Base-by-base conservation (phyloP, 371 early-diverging fungal species). In the Apophysomyces variabilis region DNA sequence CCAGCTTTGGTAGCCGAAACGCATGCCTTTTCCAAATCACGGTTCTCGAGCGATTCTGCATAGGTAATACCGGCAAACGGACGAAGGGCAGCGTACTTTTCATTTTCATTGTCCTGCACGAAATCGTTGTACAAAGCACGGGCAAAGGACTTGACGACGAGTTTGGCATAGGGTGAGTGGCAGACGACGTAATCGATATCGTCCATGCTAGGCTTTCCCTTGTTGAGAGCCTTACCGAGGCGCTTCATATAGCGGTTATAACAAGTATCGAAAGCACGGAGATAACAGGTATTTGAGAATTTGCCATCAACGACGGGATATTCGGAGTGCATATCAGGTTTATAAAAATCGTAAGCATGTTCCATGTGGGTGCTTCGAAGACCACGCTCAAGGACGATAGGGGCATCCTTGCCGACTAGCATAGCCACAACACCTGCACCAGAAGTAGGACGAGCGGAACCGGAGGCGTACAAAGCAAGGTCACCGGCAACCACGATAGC, bases 281-380 rank as follows among this genome's bases (percentile, higher is more conserved):
- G 82, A 80, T 98, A 99, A 83, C 96, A 96, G 11, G 85, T 85
- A 83, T 95, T 92, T 54, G 96, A 94, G 64, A 96, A 89, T 46
- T 90, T 91, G 38, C 99, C 99, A 76, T 99, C 96, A 41, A 99
- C 96, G 45, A 90, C 90, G 56, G 99, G 98, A 84, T 92, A 98
- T 79, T 97, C 98, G 62, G 95, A 94, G 68, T 92, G 90, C 72
- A 96, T 87, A 79, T 96, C 92, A 66, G 99, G 98, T 89, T 99
- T 99, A 89, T 96, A 90, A 71, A 99, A 99, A 76, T 99, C 99
- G 81, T 93, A 98, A 58, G 90, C 91, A 79, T 99, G 97, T 74
- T 95, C 93, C 94, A 99, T 96, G 79, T 94, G 93, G 35, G 96
- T 94, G 61, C 90, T 83, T 50, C 98, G 91, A 46, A 96, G 85